A percentile compares a stretch with the other conserved stretches of the same genome.
phyloP scores from a whole-genome alignment of 2,329 filamentous ascomycete genomes.

The Fusarium sp. region DNA sequence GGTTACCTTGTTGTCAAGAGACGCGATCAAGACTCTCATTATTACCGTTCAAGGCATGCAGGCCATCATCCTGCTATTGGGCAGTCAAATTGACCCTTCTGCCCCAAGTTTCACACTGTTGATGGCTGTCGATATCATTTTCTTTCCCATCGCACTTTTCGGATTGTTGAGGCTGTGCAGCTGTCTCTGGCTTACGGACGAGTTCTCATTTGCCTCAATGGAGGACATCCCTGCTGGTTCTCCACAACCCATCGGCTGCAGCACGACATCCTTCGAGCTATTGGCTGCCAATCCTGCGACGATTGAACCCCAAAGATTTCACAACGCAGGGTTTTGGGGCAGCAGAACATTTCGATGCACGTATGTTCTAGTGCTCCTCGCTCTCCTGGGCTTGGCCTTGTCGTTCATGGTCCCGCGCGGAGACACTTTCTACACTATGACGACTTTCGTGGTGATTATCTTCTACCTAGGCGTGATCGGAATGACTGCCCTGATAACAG shows the following conservation, averaged over 20 bases:
- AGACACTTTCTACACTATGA: not conserved
- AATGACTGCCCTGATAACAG: not conserved
- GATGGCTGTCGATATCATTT: conserved; percentile 15
- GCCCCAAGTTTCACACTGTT: not conserved
- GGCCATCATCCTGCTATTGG: not conserved
- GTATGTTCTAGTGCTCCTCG: not conserved
- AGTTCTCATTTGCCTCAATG: not conserved
- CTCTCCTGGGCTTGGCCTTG: not conserved
- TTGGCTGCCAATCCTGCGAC: not conserved
- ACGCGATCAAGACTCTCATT: not conserved
- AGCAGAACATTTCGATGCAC: not conserved
- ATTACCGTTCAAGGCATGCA: conserved; percentile 4
- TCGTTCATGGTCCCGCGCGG: not conserved
- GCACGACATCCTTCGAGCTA: not conserved
- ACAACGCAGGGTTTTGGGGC: not conserved
- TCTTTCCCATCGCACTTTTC: conserved; percentile 9
- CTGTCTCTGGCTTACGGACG: not conserved
- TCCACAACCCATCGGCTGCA: not conserved
- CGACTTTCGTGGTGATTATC: not conserved
- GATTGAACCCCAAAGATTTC: not conserved
- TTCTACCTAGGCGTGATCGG: not conserved
- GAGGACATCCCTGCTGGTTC: not conserved
- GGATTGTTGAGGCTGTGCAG: conserved; percentile 8
- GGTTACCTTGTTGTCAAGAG: not conserved
- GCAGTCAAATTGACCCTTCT: not conserved